Evolutionary conservation across 2,329 filamentous ascomycete genomes (phyloP).

Genomic region (Aspergillus neoniger): DNA sequence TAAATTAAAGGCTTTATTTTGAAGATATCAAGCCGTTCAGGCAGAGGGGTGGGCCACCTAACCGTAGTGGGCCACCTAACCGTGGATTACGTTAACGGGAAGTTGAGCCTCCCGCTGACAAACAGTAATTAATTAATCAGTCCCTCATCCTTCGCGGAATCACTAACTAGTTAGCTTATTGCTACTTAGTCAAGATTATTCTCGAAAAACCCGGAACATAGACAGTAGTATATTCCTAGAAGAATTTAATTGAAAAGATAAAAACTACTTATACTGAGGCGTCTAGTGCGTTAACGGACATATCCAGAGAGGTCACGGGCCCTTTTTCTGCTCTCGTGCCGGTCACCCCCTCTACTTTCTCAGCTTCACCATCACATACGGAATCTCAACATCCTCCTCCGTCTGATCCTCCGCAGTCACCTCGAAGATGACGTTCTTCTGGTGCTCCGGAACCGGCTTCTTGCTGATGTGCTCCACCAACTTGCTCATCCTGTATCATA

Average conservation of each 20-base stretch:
- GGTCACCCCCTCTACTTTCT: conserved; percentile 34
- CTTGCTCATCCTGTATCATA: conserved; percentile 70
- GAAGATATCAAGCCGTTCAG: too few species aligned
- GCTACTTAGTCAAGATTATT: neutral
- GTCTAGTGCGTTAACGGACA: neutral
- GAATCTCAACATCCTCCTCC: conserved; percentile 94
- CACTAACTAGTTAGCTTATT: too few species aligned
- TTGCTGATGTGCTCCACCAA: conserved; percentile 87
- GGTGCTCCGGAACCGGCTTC: conserved; percentile 85
- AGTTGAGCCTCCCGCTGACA: conserved; percentile 12
- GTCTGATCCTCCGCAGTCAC: conserved; percentile 86
- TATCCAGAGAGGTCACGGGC: neutral
- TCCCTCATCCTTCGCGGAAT: too few species aligned
- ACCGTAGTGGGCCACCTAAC: too few species aligned
- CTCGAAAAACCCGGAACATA: too few species aligned
- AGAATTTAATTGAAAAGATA: neutral
- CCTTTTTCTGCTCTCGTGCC: neutral
- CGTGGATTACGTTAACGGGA: too few species aligned
- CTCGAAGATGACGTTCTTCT: conserved; percentile 96
- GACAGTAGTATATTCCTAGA: too few species aligned
- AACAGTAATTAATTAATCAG: neutral
- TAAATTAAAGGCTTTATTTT: too few species aligned
- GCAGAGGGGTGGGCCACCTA: too few species aligned
- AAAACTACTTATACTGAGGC: neutral
- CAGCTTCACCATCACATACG: conserved; percentile 89